Conservation (phyloP, 2,329 filamentous ascomycete species). For the Helotiales sp. region DNA sequence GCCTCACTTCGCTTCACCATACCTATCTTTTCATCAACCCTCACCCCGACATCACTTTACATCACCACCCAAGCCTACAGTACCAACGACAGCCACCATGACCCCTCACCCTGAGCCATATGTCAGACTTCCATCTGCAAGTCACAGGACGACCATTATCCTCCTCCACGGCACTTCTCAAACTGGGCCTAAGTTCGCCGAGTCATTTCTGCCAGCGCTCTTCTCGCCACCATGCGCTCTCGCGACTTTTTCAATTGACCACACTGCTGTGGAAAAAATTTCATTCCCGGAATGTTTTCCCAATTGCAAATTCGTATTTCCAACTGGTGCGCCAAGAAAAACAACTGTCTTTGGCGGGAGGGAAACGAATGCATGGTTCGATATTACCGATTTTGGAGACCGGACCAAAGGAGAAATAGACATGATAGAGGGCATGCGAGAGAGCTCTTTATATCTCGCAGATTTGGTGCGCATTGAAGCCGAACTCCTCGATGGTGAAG, state of each 20-base stretch:
- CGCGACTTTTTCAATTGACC: too few relatives aligned
- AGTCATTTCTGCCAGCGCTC: neutral
- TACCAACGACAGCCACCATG: too few relatives aligned
- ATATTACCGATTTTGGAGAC: conserved; percentile 36
- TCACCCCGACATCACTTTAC: too few relatives aligned
- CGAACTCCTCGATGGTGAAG: neutral
- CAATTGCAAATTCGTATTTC: conserved; percentile 32
- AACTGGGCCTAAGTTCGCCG: conserved; percentile 36
- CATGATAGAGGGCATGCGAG: conserved; percentile 14
- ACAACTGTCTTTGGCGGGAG: conserved; percentile 33
- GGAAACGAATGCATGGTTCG: conserved; percentile 40
- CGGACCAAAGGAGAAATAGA: conserved; percentile 26
- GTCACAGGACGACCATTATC: conserved; percentile 44
- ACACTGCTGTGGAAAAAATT: too few relatives aligned
- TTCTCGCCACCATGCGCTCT: neutral
- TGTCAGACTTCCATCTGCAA: neutral
- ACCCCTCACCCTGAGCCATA: conserved; percentile 14
- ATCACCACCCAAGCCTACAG: too few relatives aligned
- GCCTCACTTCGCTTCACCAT: too few relatives aligned
- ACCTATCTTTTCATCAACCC: too few relatives aligned
- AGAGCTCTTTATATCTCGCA: conserved; percentile 26
- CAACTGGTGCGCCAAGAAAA: conserved; percentile 24
- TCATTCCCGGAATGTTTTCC: conserved; percentile 1
- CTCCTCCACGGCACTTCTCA: conserved; percentile 50
- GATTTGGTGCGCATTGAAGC: conserved; percentile 6